A percentile compares a stretch with the other conserved stretches of the same genome.
These are phyloP conservation scores for Alternaria postmessia DNA, from an alignment of 2,329 filamentous ascomycete genomes.

Conservation along the genomic window DNA sequence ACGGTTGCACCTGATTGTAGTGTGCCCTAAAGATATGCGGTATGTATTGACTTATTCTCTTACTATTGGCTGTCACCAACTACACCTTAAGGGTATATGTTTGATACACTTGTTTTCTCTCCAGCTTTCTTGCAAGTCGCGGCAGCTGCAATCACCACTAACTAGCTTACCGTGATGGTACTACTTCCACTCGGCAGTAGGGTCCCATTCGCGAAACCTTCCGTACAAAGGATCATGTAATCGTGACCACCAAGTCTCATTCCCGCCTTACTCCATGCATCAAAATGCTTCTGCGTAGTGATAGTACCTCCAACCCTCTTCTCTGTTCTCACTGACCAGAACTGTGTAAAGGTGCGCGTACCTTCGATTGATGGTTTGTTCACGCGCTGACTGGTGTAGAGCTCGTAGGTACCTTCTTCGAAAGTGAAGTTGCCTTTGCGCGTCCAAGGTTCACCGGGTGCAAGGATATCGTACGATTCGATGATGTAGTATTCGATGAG, in stretches of 20 bases:
- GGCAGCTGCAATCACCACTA: not conserved
- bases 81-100: not conserved
- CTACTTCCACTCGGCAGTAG: constrained; percentile 17
- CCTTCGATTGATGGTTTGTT: constrained; percentile 63
- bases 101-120: not conserved
- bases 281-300: constrained; percentile 39
- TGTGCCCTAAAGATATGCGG: not conserved
- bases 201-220: constrained; percentile 14
- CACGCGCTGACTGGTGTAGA: constrained; percentile 53
- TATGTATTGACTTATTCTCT: not conserved
- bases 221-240: constrained; percentile 15
- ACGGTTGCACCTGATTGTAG: not conserved
- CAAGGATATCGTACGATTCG: constrained; percentile 59
- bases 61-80: not conserved
- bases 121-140: not conserved
- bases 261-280: constrained; percentile 31
- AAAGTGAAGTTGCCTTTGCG: constrained; percentile 58
- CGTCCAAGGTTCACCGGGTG: constrained; percentile 36
- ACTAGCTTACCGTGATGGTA: constrained; percentile 15
- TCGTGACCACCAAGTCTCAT: constrained; percentile 17
- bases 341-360: constrained; percentile 62
- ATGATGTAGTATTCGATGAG: constrained; percentile 67
- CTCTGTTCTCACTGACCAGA: constrained; percentile 59
- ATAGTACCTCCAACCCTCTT: constrained; percentile 58
- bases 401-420: constrained; percentile 62